A percentile compares a stretch with the other conserved stretches of the same genome.
Evolutionary conservation across 148 eudicot genomes (phyloP).

Genomic region (Cornus controversa): DNA sequence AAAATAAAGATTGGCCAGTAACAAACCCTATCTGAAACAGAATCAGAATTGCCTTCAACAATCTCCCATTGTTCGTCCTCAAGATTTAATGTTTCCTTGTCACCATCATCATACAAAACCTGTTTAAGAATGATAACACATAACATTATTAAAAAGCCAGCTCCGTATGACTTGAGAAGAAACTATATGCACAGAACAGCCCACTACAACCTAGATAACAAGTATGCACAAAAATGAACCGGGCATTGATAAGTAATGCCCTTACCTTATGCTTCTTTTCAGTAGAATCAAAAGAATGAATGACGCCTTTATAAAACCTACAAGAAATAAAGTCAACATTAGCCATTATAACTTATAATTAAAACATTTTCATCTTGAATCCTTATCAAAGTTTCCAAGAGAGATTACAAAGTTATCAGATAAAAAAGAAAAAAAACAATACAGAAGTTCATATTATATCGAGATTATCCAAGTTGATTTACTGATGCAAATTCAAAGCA

Average conservation of each 20-base stretch:
- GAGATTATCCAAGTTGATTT: background rate
- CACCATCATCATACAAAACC: constrained; percentile 72
- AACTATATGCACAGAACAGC: background rate
- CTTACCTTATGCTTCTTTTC: constrained; percentile 67
- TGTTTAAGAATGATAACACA: constrained; percentile 21
- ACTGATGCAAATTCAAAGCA: background rate
- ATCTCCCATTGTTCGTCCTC: constrained; percentile 51
- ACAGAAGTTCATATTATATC: background rate
- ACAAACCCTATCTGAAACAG: constrained; percentile 42
- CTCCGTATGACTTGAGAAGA: background rate
- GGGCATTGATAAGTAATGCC: constrained; percentile 1
- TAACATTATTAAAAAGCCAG: background rate
- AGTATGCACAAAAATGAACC: background rate
- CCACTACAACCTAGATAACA: constrained; percentile 8
- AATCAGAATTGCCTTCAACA: constrained; percentile 19
- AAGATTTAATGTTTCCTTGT: constrained; percentile 54
- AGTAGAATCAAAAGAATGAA: constrained; percentile 46
- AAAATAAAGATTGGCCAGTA: constrained; percentile 7
- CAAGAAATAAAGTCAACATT: constrained; percentile 8
- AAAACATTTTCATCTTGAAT: background rate
- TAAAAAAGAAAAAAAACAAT: background rate
- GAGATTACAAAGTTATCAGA: background rate
- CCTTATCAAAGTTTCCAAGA: background rate
- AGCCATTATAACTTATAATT: background rate
- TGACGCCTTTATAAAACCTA: constrained; percentile 74